Conservation (phyloP, 2,329 filamentous ascomycete genomes). For the Paracoccidioides brasiliensis region DNA sequence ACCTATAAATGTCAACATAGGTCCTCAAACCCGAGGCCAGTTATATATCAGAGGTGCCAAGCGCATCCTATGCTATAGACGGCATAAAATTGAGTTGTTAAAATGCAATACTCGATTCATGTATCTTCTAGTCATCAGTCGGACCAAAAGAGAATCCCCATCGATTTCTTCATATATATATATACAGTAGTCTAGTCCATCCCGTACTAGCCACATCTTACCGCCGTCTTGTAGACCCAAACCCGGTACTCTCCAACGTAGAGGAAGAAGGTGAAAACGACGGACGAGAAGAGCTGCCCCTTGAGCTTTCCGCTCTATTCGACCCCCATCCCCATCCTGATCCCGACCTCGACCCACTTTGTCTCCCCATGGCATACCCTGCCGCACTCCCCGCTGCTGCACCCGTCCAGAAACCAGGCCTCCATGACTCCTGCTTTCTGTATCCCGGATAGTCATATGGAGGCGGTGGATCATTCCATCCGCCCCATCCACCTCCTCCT, state of each 20-base stretch:
- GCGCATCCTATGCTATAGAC: too few relatives aligned
- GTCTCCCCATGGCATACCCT: conserved; percentile 29
- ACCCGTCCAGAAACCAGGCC: conserved; percentile 37
- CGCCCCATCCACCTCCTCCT: conserved; percentile 17
- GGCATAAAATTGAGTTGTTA: too few relatives aligned
- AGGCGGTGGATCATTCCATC: conserved; percentile 28
- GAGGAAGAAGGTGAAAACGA: neutral
- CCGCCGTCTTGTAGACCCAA: neutral
- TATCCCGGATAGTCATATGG: conserved; percentile 24
- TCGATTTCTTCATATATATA: neutral
- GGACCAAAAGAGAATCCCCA: neutral
- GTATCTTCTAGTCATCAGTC: too few relatives aligned
- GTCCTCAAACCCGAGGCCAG: too few relatives aligned
- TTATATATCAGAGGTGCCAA: too few relatives aligned
- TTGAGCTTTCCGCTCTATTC: neutral
- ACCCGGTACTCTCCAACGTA: conserved; percentile 2
- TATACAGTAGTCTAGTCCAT: neutral
- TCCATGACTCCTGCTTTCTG: conserved; percentile 21
- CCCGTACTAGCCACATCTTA: neutral
- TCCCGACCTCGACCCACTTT: conserved; percentile 8
- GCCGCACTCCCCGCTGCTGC: conserved; percentile 29
- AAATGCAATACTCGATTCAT: too few relatives aligned
- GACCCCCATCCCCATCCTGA: conserved; percentile 2
- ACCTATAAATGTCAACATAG: too few relatives aligned
- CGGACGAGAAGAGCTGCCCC: neutral